Evolutionary conservation across 306 rosid genomes (phyloP).

Genomic region (Inga oerstediana): DNA sequence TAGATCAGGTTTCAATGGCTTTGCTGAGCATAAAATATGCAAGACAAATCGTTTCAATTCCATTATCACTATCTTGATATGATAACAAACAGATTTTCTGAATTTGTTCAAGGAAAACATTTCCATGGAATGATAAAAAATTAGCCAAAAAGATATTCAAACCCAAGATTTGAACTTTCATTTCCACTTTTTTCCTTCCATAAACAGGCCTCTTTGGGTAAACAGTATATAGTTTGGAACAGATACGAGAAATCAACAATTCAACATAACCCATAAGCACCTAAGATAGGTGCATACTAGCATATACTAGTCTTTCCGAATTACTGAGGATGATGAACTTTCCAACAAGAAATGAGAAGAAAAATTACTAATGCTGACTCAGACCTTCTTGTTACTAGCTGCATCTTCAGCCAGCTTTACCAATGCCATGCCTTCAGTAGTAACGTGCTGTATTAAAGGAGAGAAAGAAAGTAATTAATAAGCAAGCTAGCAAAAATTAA

Average conservation of each 20-base stretch:
- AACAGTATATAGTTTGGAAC: neutral
- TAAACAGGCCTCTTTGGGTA: neutral
- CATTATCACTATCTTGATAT: conserved; percentile 17
- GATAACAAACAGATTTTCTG: neutral
- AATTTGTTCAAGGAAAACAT: neutral
- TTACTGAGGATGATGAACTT: neutral
- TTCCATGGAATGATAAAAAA: neutral
- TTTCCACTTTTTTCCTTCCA: neutral
- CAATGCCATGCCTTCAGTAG: conserved; percentile 84
- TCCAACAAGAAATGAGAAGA: neutral
- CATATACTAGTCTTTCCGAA: neutral
- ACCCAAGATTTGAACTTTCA: neutral
- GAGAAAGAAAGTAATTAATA: conserved; percentile 19
- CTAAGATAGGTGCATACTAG: neutral
- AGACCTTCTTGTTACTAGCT: conserved; percentile 86
- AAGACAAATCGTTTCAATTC: neutral
- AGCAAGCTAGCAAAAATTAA: conserved; percentile 21
- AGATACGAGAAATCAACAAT: neutral
- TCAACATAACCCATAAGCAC: neutral
- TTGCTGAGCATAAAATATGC: conserved; percentile 20
- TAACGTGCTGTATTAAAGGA: conserved; percentile 74
- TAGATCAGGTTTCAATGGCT: conserved; percentile 6
- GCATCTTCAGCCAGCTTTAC: conserved; percentile 96
- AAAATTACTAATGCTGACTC: neutral
- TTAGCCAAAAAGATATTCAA: neutral